These are phyloP conservation scores for Tulasnella sp. DNA, from an alignment of 768 basidiomycete genomes.

Conservation along the genomic window DNA sequence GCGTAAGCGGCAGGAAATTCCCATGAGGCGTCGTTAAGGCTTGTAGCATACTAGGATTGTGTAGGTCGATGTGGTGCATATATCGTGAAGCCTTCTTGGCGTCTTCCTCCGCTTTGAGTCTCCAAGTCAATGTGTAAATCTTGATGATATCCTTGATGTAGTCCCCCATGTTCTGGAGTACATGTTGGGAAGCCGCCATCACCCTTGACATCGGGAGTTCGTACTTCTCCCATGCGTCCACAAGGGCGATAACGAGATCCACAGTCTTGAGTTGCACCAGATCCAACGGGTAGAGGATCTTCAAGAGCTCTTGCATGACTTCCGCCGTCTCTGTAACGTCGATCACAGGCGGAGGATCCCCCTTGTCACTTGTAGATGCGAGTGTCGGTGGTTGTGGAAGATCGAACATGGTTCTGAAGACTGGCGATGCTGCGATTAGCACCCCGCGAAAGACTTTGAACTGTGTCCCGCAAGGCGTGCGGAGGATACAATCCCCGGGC, in stretches of 20 bases:
- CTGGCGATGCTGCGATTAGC: constrained; percentile 44
- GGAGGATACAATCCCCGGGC: constrained; percentile 37
- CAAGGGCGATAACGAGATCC: not conserved
- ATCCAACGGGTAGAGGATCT: constrained; percentile 20
- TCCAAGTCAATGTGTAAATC: too few species aligned
- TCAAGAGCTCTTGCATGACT: constrained; percentile 20
- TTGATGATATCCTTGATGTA: too few species aligned
- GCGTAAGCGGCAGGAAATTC: too few species aligned
- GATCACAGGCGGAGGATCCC: constrained; percentile 1
- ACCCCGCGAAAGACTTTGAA: constrained; percentile 45
- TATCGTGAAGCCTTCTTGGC: too few species aligned
- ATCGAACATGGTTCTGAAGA: constrained; percentile 44
- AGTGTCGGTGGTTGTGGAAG: constrained; percentile 25
- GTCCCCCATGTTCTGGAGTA: too few species aligned
- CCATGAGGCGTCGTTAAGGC: too few species aligned
- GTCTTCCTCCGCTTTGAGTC: too few species aligned
- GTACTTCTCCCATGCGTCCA: constrained; percentile 20
- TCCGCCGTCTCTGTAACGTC: constrained; percentile 17
- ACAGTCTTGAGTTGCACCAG: not conserved
- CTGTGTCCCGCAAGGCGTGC: constrained; percentile 39
- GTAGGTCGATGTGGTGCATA: too few species aligned
- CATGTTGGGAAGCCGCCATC: too few species aligned
- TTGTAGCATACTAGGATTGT: too few species aligned
- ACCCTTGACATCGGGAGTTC: too few species aligned
- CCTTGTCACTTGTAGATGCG: not conserved